Evolutionary conservation across 2,329 filamentous ascomycete genomes (phyloP), one percentile per base, ranked within the genome.

Genomic region (Hypoxylon sp.): DNA sequence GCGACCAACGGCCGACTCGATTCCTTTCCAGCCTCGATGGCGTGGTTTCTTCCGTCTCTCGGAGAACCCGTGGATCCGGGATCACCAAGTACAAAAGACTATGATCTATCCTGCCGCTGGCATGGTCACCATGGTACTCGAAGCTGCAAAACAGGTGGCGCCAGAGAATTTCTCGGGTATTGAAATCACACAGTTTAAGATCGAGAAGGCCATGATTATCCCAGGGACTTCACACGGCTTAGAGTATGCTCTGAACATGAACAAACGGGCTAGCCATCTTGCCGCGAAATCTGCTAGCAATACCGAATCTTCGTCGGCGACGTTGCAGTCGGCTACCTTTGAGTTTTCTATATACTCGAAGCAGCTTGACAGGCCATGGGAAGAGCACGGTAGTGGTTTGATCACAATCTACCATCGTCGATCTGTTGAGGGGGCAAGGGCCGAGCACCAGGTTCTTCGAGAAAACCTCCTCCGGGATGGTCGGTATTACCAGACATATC

Each of bases 151-250:
- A 9, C 84, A 86, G 63, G 60, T 83, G n/a, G 74, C 73, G 0
- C 68, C 53, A 1, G 67, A 73, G 5, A 59, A 71, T 3, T 44
- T 74, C 5, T 61, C 80, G 22, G 82, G 81, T 0, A 84, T 82
- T 52, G 81, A 85, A 62, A 79, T 87, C 17, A 78, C 74, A 8
- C 72, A 84, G 50, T 81, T 88, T 74, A 76, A 74, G 3, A 84
- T 88, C 46, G 78, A 81, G 52, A 84, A 83, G 60, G 85, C 87
- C 1, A 83, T 89, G 78, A 78, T 88, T 3, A 78, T 88, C 8
- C 84, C 85, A 3, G 76, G 78, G 33, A 82, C 79, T 0, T 58
- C 75, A 3, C 81, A 83, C 60, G 86, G 86, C 0, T 76, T 88
- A 0, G 86, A 89, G 71, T 81, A 84, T 67, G 81, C 81, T 3